Base-by-base conservation (phyloP, 164 flowering plant genomes). In the Piper longum region DNA sequence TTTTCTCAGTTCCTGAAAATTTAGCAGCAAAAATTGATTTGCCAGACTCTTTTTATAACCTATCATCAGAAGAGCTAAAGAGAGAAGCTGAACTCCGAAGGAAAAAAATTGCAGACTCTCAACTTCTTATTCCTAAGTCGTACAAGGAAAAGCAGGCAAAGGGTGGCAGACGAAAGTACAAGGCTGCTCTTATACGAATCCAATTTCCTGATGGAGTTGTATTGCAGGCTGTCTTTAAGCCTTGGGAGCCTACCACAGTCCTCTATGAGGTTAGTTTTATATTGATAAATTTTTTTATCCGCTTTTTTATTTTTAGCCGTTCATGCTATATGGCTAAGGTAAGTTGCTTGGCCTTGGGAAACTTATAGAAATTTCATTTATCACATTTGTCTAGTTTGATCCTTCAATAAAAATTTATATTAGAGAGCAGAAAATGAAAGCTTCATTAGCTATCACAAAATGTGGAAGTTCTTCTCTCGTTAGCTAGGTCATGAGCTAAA, bases 181-280 rank as follows among this genome's bases (percentile, higher is more conserved):
- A 48, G 51, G 84, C 67, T 71, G 60, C 92, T 62, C 60, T 85
- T n/a, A 83, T 93, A 39, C 79, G 97, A 41, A 69, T 93, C 71
- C 96, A 89, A 75, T 89, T 93, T 74, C 97, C 97, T 62, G 97
- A 89, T 76, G 91, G 85, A 39, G 96, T 93, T 40, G 92, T 93
- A 56, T 89, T 93, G 45, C 97, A 93, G 77, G 97, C 85, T 61
- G 72, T 84, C 72, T 93, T 93, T 73, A 68, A 75, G 57, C 95
- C 98, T 41, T 75, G 78, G 78, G 98, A 90, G 75, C 75, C 79
- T 41, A 90, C 97, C 19, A 78, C 75, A 48, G 81, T 81, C 45
- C 84, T 93, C 36, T 93, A 93, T 60, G 95, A 93, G 89, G 98
- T 91, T 67, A 51, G 85, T 73, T 13, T 7, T 7, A 18, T 45